These are phyloP conservation scores for Hypoxylon sp. DNA, from an alignment of 2,329 filamentous ascomycete genomes.

Conservation along the genomic window DNA sequence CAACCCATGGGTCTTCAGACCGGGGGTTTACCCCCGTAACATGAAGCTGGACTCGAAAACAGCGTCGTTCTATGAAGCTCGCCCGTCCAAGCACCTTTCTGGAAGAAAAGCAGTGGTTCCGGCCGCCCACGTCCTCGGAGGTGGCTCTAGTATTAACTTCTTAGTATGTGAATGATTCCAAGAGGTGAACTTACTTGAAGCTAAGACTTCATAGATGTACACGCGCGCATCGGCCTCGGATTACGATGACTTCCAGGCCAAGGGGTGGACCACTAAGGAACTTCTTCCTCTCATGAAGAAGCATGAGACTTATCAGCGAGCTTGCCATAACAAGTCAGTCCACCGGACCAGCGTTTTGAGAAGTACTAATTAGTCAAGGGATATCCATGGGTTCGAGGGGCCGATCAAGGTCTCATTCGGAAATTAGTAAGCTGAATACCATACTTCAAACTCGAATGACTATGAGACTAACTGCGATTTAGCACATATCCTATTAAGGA, in stretches of 20 bases:
- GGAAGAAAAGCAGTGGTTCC: conserved; percentile 81
- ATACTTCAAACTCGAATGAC: conserved; percentile 27
- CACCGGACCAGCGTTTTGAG: background rate
- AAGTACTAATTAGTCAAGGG: conserved; percentile 55
- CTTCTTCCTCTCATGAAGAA: conserved; percentile 83
- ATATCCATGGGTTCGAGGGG: conserved; percentile 81
- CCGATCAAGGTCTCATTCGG: conserved; percentile 87
- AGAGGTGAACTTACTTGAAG: background rate
- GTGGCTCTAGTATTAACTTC: conserved; percentile 82
- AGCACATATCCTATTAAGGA: conserved; percentile 83
- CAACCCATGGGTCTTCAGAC: conserved; percentile 82
- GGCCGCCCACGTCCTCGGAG: conserved; percentile 78
- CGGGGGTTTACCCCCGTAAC: conserved; percentile 82
- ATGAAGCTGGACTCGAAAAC: conserved; percentile 83
- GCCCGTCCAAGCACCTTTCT: conserved; percentile 78
- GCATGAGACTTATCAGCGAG: conserved; percentile 81
- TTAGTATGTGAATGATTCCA: conserved; percentile 64
- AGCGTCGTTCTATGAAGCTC: conserved; percentile 84
- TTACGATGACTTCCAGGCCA: conserved; percentile 83
- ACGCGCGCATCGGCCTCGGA: conserved; percentile 78
- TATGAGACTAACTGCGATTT: conserved; percentile 15
- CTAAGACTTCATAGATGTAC: conserved; percentile 69
- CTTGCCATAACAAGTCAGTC: conserved; percentile 68
- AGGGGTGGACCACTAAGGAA: conserved; percentile 84
- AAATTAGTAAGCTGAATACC: conserved; percentile 66